Evolutionary conservation across 148 eudicot species (phyloP), one percentile per base, ranked within the genome.

Genomic region (Amaranthus palmeri): DNA sequence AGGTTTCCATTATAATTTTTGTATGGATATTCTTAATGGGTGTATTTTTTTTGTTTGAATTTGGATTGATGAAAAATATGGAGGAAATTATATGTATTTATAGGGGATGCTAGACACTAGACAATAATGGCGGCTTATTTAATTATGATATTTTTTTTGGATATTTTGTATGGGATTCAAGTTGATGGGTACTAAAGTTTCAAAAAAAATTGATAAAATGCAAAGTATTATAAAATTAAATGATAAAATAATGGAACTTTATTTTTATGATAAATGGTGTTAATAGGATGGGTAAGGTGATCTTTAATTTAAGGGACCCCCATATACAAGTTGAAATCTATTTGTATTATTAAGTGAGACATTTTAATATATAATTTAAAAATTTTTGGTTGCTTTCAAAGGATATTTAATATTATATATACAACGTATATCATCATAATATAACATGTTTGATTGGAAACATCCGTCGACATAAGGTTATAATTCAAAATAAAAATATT

Each of bases 41-140:
- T 10, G 4, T 17, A 3, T 58, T 41, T 67, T 15, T 11, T 6
- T 14, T 47, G 47, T 6, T 44, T 8, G 42, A 15, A 43, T 42
- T 55, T 43, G 14, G 48, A 43, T 10, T 73, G 68, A 63, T 41
- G 48, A 68, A 65, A 48, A 3, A 48, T 66, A 17, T 54, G 54
- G 25, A 10, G 42, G 51, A 62, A 48, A 51, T 55, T 4, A 6
- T n/a, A 41, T 43, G 25, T n/a, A 72, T 72, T 72, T 72, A 72
- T 72, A 72, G 75, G 65, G 47, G 75, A 36, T 42, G 25, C 3
- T 3, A 41, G 2, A 25, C 41, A 25, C 3, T 18, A 4, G 51
- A 49, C 36, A 25, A 25, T 0, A 25, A 25, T 25, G 41, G 51
- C 8, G 48, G 47, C 15, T 61, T 61, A 41, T 7, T 60, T 36